These are phyloP conservation scores for Candida gigantensis DNA, from an alignment of 1,139 yeast genomes.

Conservation along the genomic window DNA sequence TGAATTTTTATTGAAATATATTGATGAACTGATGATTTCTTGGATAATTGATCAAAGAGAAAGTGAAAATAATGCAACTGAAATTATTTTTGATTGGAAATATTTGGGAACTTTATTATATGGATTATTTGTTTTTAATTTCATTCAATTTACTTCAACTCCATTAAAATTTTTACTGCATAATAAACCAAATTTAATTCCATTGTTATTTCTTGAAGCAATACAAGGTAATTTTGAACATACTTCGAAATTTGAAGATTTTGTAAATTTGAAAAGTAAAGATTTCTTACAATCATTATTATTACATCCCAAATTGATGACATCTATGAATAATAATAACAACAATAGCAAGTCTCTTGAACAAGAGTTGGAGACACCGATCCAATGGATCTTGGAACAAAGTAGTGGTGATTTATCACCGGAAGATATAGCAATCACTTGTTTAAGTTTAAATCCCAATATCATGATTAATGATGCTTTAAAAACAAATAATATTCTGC, in stretches of 20 bases:
- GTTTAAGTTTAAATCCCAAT: constrained; percentile 33
- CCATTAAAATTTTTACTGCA: constrained; percentile 32
- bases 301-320: constrained; percentile 52
- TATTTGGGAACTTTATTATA: constrained; percentile 48
- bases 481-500: constrained; percentile 7
- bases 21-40: constrained; percentile 6
- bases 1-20: constrained; percentile 11
- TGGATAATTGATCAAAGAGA: constrained; percentile 20
- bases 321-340: too few species aligned
- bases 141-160: constrained; percentile 42
- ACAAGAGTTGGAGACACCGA: constrained; percentile 36
- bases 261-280: constrained; percentile 13
- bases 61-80: constrained; percentile 11
- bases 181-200: constrained; percentile 17
- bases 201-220: constrained; percentile 10
- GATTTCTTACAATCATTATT: constrained; percentile 25
- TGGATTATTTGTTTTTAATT: constrained; percentile 61
- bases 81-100: constrained; percentile 21
- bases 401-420: constrained; percentile 23
- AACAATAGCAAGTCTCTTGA: constrained; percentile 39
- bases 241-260: constrained; percentile 5
- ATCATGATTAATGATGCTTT: constrained; percentile 9
- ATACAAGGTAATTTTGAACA: constrained; percentile 6
- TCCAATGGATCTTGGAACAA: constrained; percentile 32
- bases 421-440: constrained; percentile 36